Evolutionary conservation across 495 filamentous ascomycete genomes (phyloP).

Genomic region (Chaetomium fimeti): DNA sequence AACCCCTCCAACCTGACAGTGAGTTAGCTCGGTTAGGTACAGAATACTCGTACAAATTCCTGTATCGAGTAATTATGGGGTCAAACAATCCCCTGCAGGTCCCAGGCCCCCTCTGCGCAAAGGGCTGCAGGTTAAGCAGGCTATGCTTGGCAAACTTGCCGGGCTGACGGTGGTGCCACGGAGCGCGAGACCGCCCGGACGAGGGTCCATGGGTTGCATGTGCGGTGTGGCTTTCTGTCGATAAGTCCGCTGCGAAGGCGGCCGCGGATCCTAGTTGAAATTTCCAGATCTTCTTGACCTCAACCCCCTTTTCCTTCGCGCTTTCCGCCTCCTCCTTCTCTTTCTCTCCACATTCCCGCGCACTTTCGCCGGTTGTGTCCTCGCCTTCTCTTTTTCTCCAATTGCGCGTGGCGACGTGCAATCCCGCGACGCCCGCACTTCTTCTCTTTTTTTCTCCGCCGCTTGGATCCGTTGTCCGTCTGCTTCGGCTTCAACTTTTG

Average conservation of each 20-base stretch:
- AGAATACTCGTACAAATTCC: too few relatives aligned
- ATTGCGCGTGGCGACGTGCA: conserved; percentile 1
- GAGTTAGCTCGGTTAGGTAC: too few relatives aligned
- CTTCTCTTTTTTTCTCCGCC: conserved; percentile 10
- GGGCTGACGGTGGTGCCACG: background rate
- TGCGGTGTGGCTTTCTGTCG: conserved; percentile 8
- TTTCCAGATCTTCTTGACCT: conserved; percentile 1
- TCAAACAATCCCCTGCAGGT: background rate
- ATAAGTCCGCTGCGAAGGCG: background rate
- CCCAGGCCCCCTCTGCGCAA: background rate
- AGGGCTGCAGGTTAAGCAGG: background rate
- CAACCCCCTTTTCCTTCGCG: background rate
- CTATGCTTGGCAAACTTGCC: conserved; percentile 7
- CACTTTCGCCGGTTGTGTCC: background rate
- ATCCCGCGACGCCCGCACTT: background rate
- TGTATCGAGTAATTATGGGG: background rate
- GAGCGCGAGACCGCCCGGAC: too few relatives aligned
- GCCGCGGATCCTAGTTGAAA: background rate
- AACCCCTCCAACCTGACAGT: too few relatives aligned
- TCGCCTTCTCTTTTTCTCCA: background rate
- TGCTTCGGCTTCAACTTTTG: conserved; percentile 11
- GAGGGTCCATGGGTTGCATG: too few relatives aligned
- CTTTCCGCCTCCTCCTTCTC: background rate
- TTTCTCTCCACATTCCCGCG: background rate
- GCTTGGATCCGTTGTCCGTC: background rate